Evolutionary conservation across 306 rosid species (phyloP).

Genomic region (Pachyrhizus erosus): DNA sequence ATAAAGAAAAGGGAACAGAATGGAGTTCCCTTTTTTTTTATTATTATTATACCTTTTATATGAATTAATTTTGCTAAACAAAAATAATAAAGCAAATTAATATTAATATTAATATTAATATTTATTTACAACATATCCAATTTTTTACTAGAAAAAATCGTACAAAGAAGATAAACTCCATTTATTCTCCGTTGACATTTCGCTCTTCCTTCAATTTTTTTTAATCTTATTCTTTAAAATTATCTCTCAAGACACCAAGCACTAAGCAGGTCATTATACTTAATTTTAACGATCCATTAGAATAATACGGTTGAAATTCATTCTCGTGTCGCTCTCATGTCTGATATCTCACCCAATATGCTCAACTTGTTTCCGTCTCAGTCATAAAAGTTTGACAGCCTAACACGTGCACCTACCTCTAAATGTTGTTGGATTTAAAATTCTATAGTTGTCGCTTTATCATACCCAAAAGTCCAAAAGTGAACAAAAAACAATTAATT

Average conservation of each 20-base stretch:
- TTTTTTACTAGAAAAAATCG: too few relatives aligned
- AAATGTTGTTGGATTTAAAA: background rate
- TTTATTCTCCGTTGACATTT: too few relatives aligned
- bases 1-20: too few relatives aligned
- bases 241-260: background rate
- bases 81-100: too few relatives aligned
- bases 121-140: too few relatives aligned
- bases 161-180: too few relatives aligned
- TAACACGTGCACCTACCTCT: constrained; percentile 11
- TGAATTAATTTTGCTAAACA: too few relatives aligned
- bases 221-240: background rate
- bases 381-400: background rate
- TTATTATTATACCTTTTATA: too few relatives aligned
- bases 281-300: background rate
- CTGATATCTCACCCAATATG: background rate
- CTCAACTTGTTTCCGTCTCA: background rate
- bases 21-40: too few relatives aligned
- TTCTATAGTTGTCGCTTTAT: background rate
- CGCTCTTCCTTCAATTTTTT: too few relatives aligned
- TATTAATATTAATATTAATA: too few relatives aligned
- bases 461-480: background rate
- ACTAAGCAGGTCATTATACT: background rate
- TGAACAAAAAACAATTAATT: background rate
- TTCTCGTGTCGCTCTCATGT: background rate
- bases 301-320: background rate